Base-by-base conservation (phyloP, 108 stramenopile genomes). In the Skeletonema costatum region DNA sequence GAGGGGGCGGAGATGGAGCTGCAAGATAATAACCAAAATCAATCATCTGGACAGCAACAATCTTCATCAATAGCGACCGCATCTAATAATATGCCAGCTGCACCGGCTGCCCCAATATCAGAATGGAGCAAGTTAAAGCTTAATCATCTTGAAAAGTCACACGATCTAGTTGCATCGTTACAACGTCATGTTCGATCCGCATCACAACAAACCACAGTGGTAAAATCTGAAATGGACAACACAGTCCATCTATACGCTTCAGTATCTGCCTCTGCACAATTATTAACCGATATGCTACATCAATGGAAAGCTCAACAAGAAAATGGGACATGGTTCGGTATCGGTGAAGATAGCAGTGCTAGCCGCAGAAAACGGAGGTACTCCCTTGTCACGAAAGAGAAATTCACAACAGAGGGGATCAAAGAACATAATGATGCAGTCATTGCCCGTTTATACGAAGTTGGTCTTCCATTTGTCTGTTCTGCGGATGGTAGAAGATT, bases 401-500 rank as follows among this genome's bases (percentile, higher is more conserved):
- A 84, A 25, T 95, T 95, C 76, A 92, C 94, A 42, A 93, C 81
- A 41, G 91, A 93, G 17, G 94, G 94, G 21, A 33, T 95, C 29
- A 90, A 89, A 63, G 75, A 87, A 62, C 78, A 82, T 60, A 92
- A 95, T 73, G 81, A 81, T 73, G 84, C 87, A n/a, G 82, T 93
- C 31, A 80, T 95, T 70, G 88, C 87, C 1, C 33, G 86, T 7
- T 60, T 95, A 10, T 95, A 95, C 70, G 90, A 93, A 68, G 88
- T 88, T 32, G 94, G 94, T 7, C 64, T 95, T 19, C 91, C 94
- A 13, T 92, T 95, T 74, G 73, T 90, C 5, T 91, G 94, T 66
- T 92, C 91, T 38, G 75, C 89, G 11, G 94, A 95, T 75, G 94
- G 91, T 21, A 74, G 88, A 53, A 70, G 94, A 31, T 95, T 95